A percentile compares a stretch with the other conserved stretches of the same genome.
Evolutionary conservation across 306 rosid genomes (phyloP).

Genomic region (Potentilla sterilis): DNA sequence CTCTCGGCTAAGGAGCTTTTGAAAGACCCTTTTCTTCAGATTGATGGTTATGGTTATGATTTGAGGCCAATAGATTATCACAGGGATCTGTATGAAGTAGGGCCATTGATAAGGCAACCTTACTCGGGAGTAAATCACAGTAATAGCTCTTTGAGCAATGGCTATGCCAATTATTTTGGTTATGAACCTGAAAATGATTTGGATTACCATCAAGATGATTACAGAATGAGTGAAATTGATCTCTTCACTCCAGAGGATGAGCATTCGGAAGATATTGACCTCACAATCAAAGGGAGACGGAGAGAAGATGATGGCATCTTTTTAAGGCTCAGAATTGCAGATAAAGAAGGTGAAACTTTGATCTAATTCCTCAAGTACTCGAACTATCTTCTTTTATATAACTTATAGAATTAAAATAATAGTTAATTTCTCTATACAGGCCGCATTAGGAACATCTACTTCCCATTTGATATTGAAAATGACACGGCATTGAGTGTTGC

Average conservation of each 20-base stretch:
- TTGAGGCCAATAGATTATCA: slow-evolving; percentile 39
- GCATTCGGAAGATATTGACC: slow-evolving; percentile 53
- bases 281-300: slow-evolving; percentile 69
- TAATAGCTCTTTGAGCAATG: slow-evolving; percentile 40
- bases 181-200: slow-evolving; percentile 43
- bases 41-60: slow-evolving; percentile 59
- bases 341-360: slow-evolving; percentile 72
- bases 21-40: slow-evolving; percentile 77
- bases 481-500: slow-evolving; percentile 88
- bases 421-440: slow-evolving; percentile 42
- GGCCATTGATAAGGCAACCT: slow-evolving; percentile 50
- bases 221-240: slow-evolving; percentile 51
- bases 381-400: slow-evolving; percentile 19
- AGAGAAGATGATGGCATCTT: slow-evolving; percentile 75
- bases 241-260: slow-evolving; percentile 76
- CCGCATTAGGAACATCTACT: slow-evolving; percentile 85
- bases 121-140: slow-evolving; percentile 38
- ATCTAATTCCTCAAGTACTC: slow-evolving; percentile 24
- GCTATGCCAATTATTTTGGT: slow-evolving; percentile 43
- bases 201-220: slow-evolving; percentile 37
- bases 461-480: slow-evolving; percentile 80
- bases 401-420: slow-evolving; percentile 14
- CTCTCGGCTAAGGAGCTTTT: slow-evolving; percentile 84
- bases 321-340: slow-evolving; percentile 87
- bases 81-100: slow-evolving; percentile 55